Conservation (phyloP, 371 early-diverging fungal species). For the Chytridiales sp. region DNA sequence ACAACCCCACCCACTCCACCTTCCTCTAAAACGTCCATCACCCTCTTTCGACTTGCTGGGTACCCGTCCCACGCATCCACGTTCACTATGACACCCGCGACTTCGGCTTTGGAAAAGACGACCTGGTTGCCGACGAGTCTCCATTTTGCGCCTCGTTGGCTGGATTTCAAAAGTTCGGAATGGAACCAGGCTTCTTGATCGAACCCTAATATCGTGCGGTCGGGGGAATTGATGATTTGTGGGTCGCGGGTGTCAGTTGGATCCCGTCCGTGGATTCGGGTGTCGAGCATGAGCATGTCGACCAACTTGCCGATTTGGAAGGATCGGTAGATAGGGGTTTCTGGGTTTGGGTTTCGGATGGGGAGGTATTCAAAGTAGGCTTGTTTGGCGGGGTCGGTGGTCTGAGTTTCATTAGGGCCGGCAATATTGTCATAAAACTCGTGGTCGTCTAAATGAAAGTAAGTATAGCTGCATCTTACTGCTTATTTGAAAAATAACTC, state of each 20-base stretch:
- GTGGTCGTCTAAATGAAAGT: slow-evolving; percentile 24
- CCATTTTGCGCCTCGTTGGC: slow-evolving; percentile 32
- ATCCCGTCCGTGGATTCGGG: slow-evolving; percentile 39
- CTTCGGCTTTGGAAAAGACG: slow-evolving; percentile 30
- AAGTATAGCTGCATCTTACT: neutral
- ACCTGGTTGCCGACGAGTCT: slow-evolving; percentile 44
- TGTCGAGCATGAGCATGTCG: slow-evolving; percentile 46
- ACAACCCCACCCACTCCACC: slow-evolving; percentile 25
- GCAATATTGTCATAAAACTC: slow-evolving; percentile 38
- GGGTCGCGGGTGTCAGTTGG: slow-evolving; percentile 16
- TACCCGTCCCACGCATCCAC: slow-evolving; percentile 42
- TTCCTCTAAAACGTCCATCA: slow-evolving; percentile 22
- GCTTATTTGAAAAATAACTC: slow-evolving; percentile 10
- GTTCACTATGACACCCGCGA: slow-evolving; percentile 17
- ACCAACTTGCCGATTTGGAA: slow-evolving; percentile 40
- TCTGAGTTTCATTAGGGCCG: slow-evolving; percentile 11
- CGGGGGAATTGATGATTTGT: neutral
- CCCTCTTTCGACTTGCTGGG: slow-evolving; percentile 30
- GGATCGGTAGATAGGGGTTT: slow-evolving; percentile 32
- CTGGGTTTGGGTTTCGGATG: slow-evolving; percentile 20
- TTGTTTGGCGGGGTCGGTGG: slow-evolving; percentile 29
- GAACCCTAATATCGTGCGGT: slow-evolving; percentile 31
- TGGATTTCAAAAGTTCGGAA: slow-evolving; percentile 19
- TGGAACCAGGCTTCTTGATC: slow-evolving; percentile 42
- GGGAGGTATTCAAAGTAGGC: slow-evolving; percentile 46